These are phyloP conservation scores for Diplodia seriata DNA, from an alignment of 2,329 filamentous ascomycete genomes.

Conservation along the genomic window DNA sequence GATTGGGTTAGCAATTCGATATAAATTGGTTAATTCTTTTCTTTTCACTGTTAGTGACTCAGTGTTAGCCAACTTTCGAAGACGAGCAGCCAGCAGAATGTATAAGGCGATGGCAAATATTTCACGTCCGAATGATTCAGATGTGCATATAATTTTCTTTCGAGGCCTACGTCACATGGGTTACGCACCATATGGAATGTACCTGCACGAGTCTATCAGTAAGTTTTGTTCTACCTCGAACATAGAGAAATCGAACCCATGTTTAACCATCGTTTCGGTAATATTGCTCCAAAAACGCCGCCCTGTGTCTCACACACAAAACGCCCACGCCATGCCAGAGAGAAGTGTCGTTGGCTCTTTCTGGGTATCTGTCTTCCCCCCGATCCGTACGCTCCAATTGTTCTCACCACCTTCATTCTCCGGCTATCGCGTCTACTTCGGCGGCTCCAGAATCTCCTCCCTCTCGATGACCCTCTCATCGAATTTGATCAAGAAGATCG, in stretches of 20 bases:
- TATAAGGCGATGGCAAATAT: too few relatives aligned
- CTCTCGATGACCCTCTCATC: constrained; percentile 88
- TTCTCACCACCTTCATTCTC: background rate
- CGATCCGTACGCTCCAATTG: too few relatives aligned
- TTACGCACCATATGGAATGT: background rate
- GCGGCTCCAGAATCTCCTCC: constrained; percentile 79
- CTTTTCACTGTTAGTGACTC: too few relatives aligned
- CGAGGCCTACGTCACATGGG: background rate
- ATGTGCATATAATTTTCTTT: background rate
- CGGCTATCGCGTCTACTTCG: constrained; percentile 43
- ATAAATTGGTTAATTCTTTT: too few relatives aligned
- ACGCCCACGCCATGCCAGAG: constrained; percentile 27
- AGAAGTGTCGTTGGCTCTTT: constrained; percentile 9
- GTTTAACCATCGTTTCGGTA: background rate
- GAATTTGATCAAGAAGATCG: constrained; percentile 94
- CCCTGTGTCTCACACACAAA: constrained; percentile 16
- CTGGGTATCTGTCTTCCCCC: background rate
- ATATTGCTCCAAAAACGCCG: constrained; percentile 25
- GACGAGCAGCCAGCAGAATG: too few relatives aligned
- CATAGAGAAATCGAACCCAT: background rate
- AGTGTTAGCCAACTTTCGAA: too few relatives aligned
- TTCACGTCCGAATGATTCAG: too few relatives aligned
- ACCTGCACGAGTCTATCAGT: constrained; percentile 11
- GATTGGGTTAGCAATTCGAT: too few relatives aligned
- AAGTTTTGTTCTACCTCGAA: constrained; percentile 13